Evolutionary conservation across 371 early-diverging fungal genomes (phyloP).

Genomic region (Nematocida minor): DNA sequence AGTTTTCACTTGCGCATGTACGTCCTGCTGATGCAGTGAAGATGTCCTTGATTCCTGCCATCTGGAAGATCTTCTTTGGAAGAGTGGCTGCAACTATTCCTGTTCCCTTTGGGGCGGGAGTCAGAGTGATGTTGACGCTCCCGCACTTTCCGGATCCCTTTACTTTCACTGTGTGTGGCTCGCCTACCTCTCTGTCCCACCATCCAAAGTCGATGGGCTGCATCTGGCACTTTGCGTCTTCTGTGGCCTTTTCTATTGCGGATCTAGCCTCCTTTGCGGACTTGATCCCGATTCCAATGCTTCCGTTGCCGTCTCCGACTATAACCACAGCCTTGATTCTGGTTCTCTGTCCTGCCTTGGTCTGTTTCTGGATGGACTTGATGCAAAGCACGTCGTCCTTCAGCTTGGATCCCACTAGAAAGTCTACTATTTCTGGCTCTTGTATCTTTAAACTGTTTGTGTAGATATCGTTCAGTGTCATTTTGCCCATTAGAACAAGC

Average conservation of each 20-base stretch:
- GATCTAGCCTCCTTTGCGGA: constrained; percentile 96
- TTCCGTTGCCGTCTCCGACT: constrained; percentile 91
- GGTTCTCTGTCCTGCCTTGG: constrained; percentile 97
- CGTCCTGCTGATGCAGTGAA: constrained; percentile 88
- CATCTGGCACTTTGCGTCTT: constrained; percentile 91
- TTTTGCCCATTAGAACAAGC: constrained; percentile 63
- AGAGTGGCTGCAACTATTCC: constrained; percentile 91
- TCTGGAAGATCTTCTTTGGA: constrained; percentile 88
- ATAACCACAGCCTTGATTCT: constrained; percentile 98
- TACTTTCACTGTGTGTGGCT: constrained; percentile 93
- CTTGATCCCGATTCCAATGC: constrained; percentile 96
- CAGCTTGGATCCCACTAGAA: constrained; percentile 75
- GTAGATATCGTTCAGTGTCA: constrained; percentile 84
- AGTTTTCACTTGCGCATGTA: constrained; percentile 78
- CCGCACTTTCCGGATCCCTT: constrained; percentile 98
- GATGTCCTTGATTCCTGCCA: constrained; percentile 95
- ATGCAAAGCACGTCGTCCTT: constrained; percentile 98
- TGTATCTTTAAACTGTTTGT: constrained; percentile 91
- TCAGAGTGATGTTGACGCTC: constrained; percentile 81
- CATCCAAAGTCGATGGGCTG: constrained; percentile 95
- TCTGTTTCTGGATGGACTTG: constrained; percentile 99
- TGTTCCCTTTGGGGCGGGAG: constrained; percentile 96
- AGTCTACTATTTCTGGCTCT: constrained; percentile 97
- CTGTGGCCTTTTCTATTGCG: constrained; percentile 93
- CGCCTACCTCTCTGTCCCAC: constrained; percentile 92